Evolutionary conservation across 345 rosid genomes (phyloP).

Genomic region (Citrus sp.): DNA sequence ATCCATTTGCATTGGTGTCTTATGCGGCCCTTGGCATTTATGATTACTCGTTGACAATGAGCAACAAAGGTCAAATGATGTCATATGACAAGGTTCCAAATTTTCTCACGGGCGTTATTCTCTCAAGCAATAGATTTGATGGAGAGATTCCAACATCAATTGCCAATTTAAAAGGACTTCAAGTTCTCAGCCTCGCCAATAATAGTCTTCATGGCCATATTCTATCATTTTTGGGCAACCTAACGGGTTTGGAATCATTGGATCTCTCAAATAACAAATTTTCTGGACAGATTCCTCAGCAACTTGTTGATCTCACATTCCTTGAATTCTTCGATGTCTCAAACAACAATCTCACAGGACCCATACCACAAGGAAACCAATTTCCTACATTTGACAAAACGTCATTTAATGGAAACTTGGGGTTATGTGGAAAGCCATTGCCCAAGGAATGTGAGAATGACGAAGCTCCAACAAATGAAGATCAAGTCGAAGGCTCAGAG

Average conservation of each 20-base stretch:
- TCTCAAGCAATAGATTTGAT: background rate
- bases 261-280: background rate
- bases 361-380: background rate
- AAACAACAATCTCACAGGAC: background rate
- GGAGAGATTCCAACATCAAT: constrained; percentile 5
- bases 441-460: too few relatives aligned
- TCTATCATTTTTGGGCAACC: background rate
- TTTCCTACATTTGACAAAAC: background rate
- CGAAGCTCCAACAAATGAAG: too few relatives aligned
- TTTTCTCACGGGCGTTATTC: background rate
- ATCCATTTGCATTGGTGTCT: too few relatives aligned
- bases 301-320: background rate
- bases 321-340: background rate
- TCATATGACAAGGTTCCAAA: background rate
- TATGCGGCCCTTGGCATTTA: background rate
- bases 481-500: too few relatives aligned
- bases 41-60: background rate
- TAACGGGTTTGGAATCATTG: background rate
- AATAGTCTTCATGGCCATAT: background rate
- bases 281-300: background rate
- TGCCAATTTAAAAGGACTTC: background rate
- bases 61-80: background rate
- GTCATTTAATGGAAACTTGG: background rate
- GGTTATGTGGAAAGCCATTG: too few relatives aligned
- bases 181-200: background rate